Evolutionary conservation across 768 basidiomycete genomes (phyloP).

Genomic region (Tricholoma sp.): DNA sequence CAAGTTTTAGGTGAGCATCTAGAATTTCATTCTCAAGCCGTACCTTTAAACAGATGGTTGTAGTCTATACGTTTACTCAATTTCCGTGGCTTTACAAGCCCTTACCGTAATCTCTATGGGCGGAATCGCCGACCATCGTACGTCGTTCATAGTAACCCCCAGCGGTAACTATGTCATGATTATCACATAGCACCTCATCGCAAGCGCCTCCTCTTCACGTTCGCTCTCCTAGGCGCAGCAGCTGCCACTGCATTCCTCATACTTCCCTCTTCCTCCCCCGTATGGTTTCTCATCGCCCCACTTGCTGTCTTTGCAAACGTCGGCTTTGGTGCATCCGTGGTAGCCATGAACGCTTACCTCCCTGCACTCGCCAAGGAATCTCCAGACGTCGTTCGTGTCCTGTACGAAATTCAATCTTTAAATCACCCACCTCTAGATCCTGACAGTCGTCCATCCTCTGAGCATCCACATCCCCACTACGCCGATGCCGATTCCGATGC

Average conservation of each 20-base stretch:
- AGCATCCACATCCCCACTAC: slow-evolving; percentile 10
- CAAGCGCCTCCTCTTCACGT: slow-evolving; percentile 70
- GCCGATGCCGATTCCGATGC: slow-evolving; percentile 20
- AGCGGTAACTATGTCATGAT: not conserved
- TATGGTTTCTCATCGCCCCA: slow-evolving; percentile 67
- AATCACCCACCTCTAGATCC: slow-evolving; percentile 10
- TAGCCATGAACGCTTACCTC: slow-evolving; percentile 89
- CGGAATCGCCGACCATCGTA: slow-evolving; percentile 85
- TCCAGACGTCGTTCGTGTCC: slow-evolving; percentile 47
- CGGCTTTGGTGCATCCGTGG: slow-evolving; percentile 79
- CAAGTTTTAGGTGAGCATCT: slow-evolving; percentile 75
- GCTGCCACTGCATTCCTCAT: slow-evolving; percentile 68
- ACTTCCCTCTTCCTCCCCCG: slow-evolving; percentile 61
- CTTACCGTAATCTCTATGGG: slow-evolving; percentile 95
- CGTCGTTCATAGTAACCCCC: slow-evolving; percentile 20
- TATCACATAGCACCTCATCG: slow-evolving; percentile 50
- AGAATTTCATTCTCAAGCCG: not conserved
- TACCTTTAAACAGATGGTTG: not conserved
- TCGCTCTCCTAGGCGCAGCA: slow-evolving; percentile 68
- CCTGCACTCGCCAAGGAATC: slow-evolving; percentile 66
- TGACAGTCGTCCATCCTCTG: not conserved
- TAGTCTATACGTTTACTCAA: slow-evolving; percentile 85
- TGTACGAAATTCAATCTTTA: slow-evolving; percentile 26
- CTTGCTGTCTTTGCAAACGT: slow-evolving; percentile 79
- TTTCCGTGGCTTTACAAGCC: slow-evolving; percentile 86